A percentile compares a stretch with the other conserved stretches of the same genome.
phyloP scores from a whole-genome alignment of 2,329 filamentous ascomycete genomes.

The Chaetomium sp. region DNA sequence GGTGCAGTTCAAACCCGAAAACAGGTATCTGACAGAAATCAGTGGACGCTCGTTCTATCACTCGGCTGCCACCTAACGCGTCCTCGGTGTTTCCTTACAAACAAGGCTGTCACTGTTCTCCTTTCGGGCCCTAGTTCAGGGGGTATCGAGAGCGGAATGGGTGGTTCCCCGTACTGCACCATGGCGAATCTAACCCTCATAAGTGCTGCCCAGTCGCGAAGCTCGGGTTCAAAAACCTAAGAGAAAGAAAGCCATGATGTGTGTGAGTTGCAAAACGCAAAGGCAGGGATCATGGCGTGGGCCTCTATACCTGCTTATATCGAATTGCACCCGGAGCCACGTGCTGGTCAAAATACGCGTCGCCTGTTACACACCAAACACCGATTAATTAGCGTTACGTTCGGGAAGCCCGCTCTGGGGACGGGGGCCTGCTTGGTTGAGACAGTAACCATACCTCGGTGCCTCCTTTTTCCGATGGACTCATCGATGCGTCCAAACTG shows the following conservation, averaged over 20 bases:
- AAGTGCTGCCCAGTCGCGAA: not conserved
- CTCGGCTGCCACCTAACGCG: too few species aligned
- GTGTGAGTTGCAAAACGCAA: not conserved
- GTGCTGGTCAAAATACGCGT: not conserved
- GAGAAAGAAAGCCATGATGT: too few species aligned
- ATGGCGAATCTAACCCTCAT: not conserved
- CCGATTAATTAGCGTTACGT: not conserved
- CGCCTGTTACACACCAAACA: not conserved
- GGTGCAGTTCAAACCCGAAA: constrained; percentile 17
- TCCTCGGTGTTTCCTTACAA: not conserved
- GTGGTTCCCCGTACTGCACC: not conserved
- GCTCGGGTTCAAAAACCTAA: not conserved
- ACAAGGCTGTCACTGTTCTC: not conserved
- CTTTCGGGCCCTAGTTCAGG: not conserved
- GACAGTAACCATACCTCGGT: not conserved
- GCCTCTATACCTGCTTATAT: not conserved
- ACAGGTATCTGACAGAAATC: constrained; percentile 12
- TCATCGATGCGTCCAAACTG: constrained; percentile 3
- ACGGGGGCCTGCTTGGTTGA: not conserved
- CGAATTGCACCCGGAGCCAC: not conserved
- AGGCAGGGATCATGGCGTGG: not conserved
- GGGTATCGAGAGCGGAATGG: not conserved
- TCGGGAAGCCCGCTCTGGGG: too few species aligned
- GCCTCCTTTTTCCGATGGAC: not conserved
- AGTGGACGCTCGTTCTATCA: not conserved